Evolutionary conservation across 306 rosid species (phyloP).

Genomic region (Prunus dulcis): DNA sequence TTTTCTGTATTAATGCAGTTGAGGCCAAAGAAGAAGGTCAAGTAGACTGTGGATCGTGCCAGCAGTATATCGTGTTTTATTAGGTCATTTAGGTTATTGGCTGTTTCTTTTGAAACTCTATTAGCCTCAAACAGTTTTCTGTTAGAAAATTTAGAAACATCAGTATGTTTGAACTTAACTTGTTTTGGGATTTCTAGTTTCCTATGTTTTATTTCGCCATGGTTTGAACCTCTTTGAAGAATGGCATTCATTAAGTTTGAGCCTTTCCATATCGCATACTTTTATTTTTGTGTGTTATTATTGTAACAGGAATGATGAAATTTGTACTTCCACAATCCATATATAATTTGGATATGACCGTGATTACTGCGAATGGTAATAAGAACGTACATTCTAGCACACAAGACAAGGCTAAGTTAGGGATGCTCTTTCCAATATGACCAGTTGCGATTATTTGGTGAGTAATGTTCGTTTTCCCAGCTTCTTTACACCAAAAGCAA

Average conservation of each 20-base stretch:
- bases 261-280: not conserved
- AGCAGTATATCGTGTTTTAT: not conserved
- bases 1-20: constrained; percentile 44
- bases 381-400: no score
- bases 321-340: no score
- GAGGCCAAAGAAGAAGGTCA: constrained; percentile 99
- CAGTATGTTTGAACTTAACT: not conserved
- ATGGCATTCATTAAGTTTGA: not conserved
- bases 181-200: not conserved
- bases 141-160: not conserved
- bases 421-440: no score
- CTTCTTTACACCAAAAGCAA: no score
- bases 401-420: no score
- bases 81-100: constrained; percentile 28
- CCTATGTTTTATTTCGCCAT: not conserved
- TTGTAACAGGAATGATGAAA: no score
- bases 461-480: no score
- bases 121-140: not conserved
- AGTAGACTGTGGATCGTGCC: constrained; percentile 43
- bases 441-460: no score
- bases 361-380: no score
- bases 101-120: not conserved
- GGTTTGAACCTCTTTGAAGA: not conserved
- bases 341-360: no score
- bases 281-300: not conserved